Base-by-base conservation (phyloP, 2,329 filamentous ascomycete species). In the Alternaria panax region DNA sequence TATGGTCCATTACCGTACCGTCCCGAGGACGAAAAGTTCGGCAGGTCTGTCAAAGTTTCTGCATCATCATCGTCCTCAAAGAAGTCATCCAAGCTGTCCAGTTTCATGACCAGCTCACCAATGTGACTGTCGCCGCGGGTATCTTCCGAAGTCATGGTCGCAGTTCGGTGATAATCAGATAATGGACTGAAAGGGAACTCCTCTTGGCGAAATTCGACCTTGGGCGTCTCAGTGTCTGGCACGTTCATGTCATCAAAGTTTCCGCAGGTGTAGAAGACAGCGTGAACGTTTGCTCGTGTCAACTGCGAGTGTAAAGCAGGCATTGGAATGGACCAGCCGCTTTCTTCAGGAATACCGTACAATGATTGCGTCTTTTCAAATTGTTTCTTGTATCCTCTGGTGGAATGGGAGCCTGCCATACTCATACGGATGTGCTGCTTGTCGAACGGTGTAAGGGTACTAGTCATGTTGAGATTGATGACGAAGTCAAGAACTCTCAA, bases 391-490 rank as follows among this genome's bases (percentile, higher is more conserved):
- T 95, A 90, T 0, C 90, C 88, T 68, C 91, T 90, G 54, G 77
- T 83, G 0, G 93, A 95, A 2, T 93, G 92, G 1, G 91, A 89
- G 12, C 92, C 90, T 5, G 93, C 93, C 92, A 99, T 97, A 78
- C 94, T 98, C 96, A 99, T 99, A 38, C 95, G 88, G 59, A 99
- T 82, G 73, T 98, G 93, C 69, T 97, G 92, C 69, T 92, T 92
- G 77, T 98, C 95, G 85, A 97, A 92, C 1, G 94, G 91, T 30
- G 80, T 83, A 5, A 76, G 66, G 3, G 91, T 93, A 5, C 92
- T 91, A 0, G 93, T 93, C 83, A 98, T 94, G 24, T 91, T 92
- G 86, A 97, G 96, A 27, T 91, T 92, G 86, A 97, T 96, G 69
- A 98, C 95, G 65, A 94, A 92, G 77, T 99, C 95, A 59, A 99